A percentile compares a stretch with the other conserved stretches of the same genome.
phyloP scores from a whole-genome alignment of 2,329 filamentous ascomycete genomes.

The Simplicillium sp. region DNA sequence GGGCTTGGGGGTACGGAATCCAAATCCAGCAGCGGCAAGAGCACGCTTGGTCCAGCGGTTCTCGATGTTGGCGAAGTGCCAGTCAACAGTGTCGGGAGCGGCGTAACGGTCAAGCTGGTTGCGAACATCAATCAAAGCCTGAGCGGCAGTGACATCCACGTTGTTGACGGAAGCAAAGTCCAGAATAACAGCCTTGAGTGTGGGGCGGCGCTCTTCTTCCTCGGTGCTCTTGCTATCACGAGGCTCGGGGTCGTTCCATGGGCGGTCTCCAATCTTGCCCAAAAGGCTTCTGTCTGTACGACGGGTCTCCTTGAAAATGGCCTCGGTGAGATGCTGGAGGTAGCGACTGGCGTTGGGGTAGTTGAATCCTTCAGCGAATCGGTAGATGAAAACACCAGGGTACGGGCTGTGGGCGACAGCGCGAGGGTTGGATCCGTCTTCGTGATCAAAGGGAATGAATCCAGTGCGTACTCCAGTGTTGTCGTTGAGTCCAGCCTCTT shows the following conservation, averaged over 20 bases:
- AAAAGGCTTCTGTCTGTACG: conserved; percentile 31
- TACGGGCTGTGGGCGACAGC: conserved; percentile 73
- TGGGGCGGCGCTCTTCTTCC: conserved; percentile 29
- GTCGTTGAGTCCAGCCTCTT: conserved; percentile 19
- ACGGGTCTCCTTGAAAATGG: conserved; percentile 34
- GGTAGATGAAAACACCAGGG: conserved; percentile 91
- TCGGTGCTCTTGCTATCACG: conserved; percentile 20
- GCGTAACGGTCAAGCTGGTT: conserved; percentile 43
- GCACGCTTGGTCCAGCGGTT: conserved; percentile 49
- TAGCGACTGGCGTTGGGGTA: conserved; percentile 91
- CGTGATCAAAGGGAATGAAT: conserved; percentile 78
- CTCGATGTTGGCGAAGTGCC: conserved; percentile 42
- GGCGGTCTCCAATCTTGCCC: conserved; percentile 41
- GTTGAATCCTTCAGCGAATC: conserved; percentile 90
- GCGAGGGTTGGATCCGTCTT: conserved; percentile 84
- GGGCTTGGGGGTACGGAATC: conserved; percentile 24
- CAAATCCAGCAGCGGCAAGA: conserved; percentile 43
- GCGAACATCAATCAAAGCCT: conserved; percentile 43
- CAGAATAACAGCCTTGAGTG: conserved; percentile 44
- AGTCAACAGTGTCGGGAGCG: conserved; percentile 32
- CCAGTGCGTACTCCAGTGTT: conserved; percentile 55
- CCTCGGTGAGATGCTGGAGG: conserved; percentile 63
- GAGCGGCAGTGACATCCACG: conserved; percentile 45
- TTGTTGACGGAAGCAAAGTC: conserved; percentile 47
- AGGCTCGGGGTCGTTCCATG: conserved; percentile 46